phyloP scores from a whole-genome alignment of 805 yeast species.

The Pichia exigua region DNA sequence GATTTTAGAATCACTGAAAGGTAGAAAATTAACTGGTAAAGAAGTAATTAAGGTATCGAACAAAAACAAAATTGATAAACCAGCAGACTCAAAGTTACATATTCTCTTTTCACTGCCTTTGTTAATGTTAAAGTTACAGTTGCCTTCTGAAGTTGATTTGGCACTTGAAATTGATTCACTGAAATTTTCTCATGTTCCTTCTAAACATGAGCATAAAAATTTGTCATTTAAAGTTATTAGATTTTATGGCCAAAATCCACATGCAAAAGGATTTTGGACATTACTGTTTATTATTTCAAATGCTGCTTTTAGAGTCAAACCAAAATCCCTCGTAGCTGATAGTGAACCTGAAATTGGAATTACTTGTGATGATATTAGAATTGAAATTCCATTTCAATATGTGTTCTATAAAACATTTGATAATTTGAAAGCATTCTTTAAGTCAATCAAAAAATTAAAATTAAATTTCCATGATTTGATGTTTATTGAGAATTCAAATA shows the following conservation, averaged over 20 bases:
- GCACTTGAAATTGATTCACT: slow-evolving; percentile 25
- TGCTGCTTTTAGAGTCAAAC: neutral
- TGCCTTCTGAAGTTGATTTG: slow-evolving; percentile 24
- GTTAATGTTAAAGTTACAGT: slow-evolving; percentile 17
- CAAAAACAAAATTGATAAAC: neutral
- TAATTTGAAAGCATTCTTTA: slow-evolving; percentile 64
- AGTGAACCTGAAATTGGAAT: slow-evolving; percentile 12
- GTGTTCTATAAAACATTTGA: slow-evolving; percentile 74
- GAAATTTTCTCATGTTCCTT: slow-evolving; percentile 14
- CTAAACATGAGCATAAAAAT: slow-evolving; percentile 8
- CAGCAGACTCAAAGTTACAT: neutral
- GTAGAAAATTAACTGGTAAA: neutral
- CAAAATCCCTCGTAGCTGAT: neutral
- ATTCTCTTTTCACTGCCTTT: slow-evolving; percentile 19
- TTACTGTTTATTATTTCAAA: slow-evolving; percentile 10
- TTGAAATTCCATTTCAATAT: slow-evolving; percentile 62
- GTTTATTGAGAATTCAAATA: slow-evolving; percentile 15
- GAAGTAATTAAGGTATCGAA: neutral
- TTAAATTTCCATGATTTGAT: slow-evolving; percentile 21
- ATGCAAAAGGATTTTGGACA: slow-evolving; percentile 22
- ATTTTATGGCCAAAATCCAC: slow-evolving; percentile 24
- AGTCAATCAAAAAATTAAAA: slow-evolving; percentile 54
- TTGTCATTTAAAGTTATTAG: slow-evolving; percentile 21
- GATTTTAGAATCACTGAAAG: slow-evolving; percentile 4
- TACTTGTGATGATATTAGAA: slow-evolving; percentile 21